These are phyloP conservation scores for Chytriomyces sp. DNA, from an alignment of 192 early-diverging fungal genomes.

Conservation along the genomic window DNA sequence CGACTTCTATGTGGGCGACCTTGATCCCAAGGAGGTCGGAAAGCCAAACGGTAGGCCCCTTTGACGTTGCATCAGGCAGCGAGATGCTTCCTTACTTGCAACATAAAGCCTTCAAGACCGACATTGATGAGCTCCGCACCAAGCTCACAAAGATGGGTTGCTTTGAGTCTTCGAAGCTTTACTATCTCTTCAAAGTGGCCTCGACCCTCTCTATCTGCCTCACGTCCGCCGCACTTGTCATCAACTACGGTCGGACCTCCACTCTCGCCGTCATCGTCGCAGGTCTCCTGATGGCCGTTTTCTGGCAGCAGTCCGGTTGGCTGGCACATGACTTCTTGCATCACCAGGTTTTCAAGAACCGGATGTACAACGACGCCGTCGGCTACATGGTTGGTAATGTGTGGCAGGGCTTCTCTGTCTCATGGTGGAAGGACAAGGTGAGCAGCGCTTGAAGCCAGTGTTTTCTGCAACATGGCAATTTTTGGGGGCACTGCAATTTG, in stretches of 20 bases:
- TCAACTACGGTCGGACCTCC: constrained; percentile 51
- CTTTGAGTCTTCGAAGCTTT: constrained; percentile 70
- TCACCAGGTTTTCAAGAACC: constrained; percentile 76
- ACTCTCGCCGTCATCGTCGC: constrained; percentile 58
- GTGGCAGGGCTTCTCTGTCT: constrained; percentile 75
- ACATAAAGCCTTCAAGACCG: constrained; percentile 54
- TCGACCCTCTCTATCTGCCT: constrained; percentile 56
- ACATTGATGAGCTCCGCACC: constrained; percentile 62
- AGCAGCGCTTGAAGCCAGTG: neutral
- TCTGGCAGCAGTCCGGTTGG: constrained; percentile 87
- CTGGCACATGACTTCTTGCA: constrained; percentile 81
- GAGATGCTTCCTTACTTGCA: too few species aligned
- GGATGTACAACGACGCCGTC: constrained; percentile 61
- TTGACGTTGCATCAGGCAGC: neutral
- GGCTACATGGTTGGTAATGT: constrained; percentile 74
- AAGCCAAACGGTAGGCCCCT: constrained; percentile 39
- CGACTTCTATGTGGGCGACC: constrained; percentile 77
- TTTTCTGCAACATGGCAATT: too few species aligned
- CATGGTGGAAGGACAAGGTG: constrained; percentile 84
- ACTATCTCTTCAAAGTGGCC: constrained; percentile 65
- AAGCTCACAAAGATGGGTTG: constrained; percentile 56
- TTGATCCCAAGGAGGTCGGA: constrained; percentile 51
- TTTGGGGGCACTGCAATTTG: too few species aligned
- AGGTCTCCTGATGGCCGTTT: constrained; percentile 64
- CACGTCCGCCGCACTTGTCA: constrained; percentile 53